Conservation (phyloP, 2,329 filamentous ascomycete species). For the Arthrinium phaeospermum region DNA sequence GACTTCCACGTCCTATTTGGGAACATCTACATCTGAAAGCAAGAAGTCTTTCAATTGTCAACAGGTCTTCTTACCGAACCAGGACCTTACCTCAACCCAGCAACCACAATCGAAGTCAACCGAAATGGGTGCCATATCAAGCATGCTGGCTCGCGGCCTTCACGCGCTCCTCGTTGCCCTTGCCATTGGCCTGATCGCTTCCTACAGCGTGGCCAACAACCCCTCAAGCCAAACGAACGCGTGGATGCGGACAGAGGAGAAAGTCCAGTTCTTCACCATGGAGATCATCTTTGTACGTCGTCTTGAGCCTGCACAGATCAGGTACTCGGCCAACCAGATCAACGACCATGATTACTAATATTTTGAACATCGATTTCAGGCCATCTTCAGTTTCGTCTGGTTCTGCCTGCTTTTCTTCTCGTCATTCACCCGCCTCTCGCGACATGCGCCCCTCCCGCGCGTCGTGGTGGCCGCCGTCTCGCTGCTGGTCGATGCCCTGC, state of each 20-base stretch:
- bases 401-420: neutral
- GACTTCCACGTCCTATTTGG: neutral
- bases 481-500: neutral
- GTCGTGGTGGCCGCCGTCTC: neutral
- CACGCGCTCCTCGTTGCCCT: neutral
- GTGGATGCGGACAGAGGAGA: neutral
- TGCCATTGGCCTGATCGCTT: neutral
- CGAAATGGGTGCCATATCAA: neutral
- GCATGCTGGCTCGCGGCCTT: neutral
- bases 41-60: neutral
- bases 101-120: neutral
- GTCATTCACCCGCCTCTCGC: neutral
- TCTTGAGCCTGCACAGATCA: neutral
- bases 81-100: no score
- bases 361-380: neutral
- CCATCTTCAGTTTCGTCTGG: conserved; percentile 1
- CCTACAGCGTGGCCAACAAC: neutral
- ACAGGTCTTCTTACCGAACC: neutral
- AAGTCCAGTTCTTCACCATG: neutral
- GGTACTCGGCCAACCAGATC: neutral
- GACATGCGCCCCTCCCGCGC: neutral
- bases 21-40: neutral
- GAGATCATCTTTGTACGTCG: neutral
- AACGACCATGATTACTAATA: neutral
- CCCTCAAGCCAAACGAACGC: no score